Evolutionary conservation across 2,329 filamentous ascomycete species (phyloP), one percentile per base, ranked within the genome.

Genomic region (Talaromyces sp.): DNA sequence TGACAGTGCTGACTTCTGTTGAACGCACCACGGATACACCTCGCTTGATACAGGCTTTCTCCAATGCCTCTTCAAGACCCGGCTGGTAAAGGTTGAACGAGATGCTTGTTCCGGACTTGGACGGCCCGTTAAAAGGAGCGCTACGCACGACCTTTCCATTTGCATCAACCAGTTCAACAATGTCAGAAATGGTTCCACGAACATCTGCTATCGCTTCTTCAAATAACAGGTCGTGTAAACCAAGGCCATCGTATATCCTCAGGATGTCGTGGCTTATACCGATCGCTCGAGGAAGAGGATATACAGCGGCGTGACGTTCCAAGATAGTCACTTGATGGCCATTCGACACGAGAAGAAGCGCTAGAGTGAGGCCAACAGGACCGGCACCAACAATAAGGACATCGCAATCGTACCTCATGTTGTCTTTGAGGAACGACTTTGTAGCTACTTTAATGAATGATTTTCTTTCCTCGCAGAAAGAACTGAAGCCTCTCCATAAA

Each of bases 161-260:
- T 13, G 10, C 35, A 43, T 32, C 54, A 26, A 56, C 8, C 11
- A 56, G 17, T 38, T 56, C 54, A 56, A 8, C n/a, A 10, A 27
- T n/a, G 26, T 56, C 35, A 11, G 54, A 29, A 26, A 56, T 8
- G 1, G 5, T 56, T 27, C 24, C 54, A 29, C 54, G 54, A 29
- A 46, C 41, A 43, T 56, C 32, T 21, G 35, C 26, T 4, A 56
- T 11, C 19, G 54, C 54, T 4, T 21, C 32, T 29, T 56, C 21
- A 27, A 56, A 46, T 24, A 43, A 14, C 4, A 24, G 2, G 2
- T 43, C 35, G 14, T 56, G 54, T n/a, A 56, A 9, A n/a, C 54
- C 54, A n/a, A 56, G 54, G n/a, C 54, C 54, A 38, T 56, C 54
- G 24, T 56, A 56, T 19, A 56, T 17, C 41, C 54, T 43, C 17